Evolutionary conservation across 768 basidiomycete species (phyloP), one percentile per base, ranked within the genome.

Genomic region (Leucocoprinus leucothites): DNA sequence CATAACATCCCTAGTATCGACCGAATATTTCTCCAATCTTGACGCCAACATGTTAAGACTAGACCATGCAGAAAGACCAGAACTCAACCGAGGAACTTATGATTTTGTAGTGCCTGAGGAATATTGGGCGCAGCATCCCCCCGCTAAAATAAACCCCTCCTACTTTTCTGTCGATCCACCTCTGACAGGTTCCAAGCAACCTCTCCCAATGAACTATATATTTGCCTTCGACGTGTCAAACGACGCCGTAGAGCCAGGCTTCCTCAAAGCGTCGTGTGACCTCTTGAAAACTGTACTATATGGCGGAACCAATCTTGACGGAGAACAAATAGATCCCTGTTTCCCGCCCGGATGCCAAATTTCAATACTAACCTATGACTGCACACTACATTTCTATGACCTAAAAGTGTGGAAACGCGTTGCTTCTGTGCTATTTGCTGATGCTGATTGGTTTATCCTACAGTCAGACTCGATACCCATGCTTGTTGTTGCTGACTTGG

Each of bases 1-100:
- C 13, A 35, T 16, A n/a, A 1, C 18, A 9, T 24, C 3, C 18
- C 2, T 63, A 96, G 95, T 97, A 46, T 73, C 81, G 9, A 69
- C 85, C 9, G 86, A 88, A 46, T 96, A 96, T 69, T 97, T 92
- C 67, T 89, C 81, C 60, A 86, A 88, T 60, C 73, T 98, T 34
- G 91, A 94, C 60, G 80, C 81, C 24, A 88, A 85, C 62, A 76
- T 87, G 38, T 78, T 87, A 63, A 81, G 94, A 26, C 70, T 92
- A 43, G 95, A 98, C 68, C 86, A 94, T 60, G 69, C 80, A 24
- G 76, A 90, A 54, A 83, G 94, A 7, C 91, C 89, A 16, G 97
- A 99, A 69, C 74, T 99, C 24, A 86, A 82, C 61, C 86, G 86
- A 67, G 97, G 97, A 1, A 98, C 94, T 0, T 80, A 97, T 48